Percentiles rank a stretch among this genome's conserved stretches.
These are phyloP conservation scores for Tricladium varicosporioides DNA, from an alignment of 2,329 filamentous ascomycete species.

Conservation along the genomic window DNA sequence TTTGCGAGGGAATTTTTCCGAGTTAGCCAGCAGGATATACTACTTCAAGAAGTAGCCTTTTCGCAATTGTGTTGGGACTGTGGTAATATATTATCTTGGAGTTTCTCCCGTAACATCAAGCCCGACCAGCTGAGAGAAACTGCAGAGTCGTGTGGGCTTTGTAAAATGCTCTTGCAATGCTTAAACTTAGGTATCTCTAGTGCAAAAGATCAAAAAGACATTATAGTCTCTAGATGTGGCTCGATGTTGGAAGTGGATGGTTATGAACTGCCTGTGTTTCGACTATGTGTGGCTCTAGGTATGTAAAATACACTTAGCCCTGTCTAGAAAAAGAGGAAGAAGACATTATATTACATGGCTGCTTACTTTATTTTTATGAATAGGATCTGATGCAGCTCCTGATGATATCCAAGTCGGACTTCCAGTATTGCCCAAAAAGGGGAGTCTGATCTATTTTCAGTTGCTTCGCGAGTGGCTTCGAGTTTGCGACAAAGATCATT, in stretches of 20 bases:
- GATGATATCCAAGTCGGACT: slow-evolving; percentile 4
- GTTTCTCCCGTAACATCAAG: not conserved
- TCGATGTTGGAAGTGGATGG: not conserved
- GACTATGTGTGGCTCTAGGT: not conserved
- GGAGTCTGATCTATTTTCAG: slow-evolving; percentile 1
- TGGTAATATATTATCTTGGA: not conserved
- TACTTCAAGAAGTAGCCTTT: not conserved
- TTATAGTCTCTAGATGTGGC: not conserved
- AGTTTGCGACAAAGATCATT: slow-evolving; percentile 2
- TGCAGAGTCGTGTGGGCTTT: not conserved
- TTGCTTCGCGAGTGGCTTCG: slow-evolving; percentile 5
- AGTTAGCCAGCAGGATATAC: not conserved
- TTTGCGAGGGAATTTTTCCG: not conserved
- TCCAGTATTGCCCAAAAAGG: not conserved
- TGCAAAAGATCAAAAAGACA: not conserved
- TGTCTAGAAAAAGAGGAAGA: no score
- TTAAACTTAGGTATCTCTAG: not conserved
- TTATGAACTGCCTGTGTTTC: not conserved
- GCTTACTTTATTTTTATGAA: no score
- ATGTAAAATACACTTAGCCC: no score
- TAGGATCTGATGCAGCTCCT: no score
- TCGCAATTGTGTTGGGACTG: not conserved
- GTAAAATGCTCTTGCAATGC: not conserved
- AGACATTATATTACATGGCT: no score
- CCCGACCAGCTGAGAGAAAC: not conserved